Conservation (phyloP, 139 green algal species). For the Axilococcus clingmanii region DNA sequence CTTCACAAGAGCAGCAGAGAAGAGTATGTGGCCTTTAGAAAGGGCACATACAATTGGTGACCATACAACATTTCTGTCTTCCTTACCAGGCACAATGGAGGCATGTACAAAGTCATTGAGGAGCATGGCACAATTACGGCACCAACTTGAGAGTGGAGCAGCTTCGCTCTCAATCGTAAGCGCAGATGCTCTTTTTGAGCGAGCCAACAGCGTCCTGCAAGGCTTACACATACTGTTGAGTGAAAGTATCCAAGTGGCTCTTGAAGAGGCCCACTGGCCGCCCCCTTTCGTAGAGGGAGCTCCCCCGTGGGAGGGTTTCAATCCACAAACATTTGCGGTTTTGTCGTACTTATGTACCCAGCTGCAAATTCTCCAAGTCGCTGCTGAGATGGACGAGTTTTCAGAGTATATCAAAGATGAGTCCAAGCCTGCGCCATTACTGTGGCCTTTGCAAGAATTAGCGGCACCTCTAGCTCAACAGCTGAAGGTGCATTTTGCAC, state of each 20-base stretch:
- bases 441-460: constrained; percentile 36
- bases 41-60: too few relatives aligned
- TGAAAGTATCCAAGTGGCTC: constrained; percentile 6
- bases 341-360: constrained; percentile 19
- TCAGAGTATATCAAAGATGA: constrained; percentile 3
- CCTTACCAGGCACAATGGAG: too few relatives aligned
- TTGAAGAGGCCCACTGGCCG: constrained; percentile 20
- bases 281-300: neutral
- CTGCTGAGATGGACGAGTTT: constrained; percentile 10
- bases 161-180: too few relatives aligned
- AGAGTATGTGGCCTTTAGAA: too few relatives aligned
- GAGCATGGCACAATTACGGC: too few relatives aligned
- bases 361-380: constrained; percentile 21
- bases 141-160: too few relatives aligned
- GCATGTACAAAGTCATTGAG: too few relatives aligned
- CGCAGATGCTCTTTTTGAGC: too few relatives aligned
- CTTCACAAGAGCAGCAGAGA: too few relatives aligned
- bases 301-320: neutral
- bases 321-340: neutral
- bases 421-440: constrained; percentile 5
- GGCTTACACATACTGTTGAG: constrained; percentile 10
- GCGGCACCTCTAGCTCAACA: constrained; percentile 7
- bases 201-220: too few relatives aligned
- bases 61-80: too few relatives aligned
- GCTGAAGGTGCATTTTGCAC: constrained; percentile 22